phyloP scores from a whole-genome alignment of 2,329 filamentous ascomycete genomes.

The Diaporthe sp. region DNA sequence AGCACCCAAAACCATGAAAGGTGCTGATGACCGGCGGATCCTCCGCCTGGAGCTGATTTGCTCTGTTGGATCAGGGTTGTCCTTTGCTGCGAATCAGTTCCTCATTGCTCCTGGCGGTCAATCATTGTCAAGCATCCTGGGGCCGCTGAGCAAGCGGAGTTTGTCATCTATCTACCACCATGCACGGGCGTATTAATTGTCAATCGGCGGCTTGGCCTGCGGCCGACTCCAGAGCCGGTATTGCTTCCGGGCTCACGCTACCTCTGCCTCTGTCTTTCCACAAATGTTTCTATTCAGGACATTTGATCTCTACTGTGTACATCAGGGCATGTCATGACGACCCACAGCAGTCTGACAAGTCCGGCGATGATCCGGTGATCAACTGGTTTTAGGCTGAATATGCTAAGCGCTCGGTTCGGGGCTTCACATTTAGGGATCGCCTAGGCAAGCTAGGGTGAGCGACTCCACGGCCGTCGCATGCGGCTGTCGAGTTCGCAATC shows the following conservation, averaged over 20 bases:
- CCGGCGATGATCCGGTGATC: neutral
- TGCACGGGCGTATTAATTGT: neutral
- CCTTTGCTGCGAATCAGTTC: neutral
- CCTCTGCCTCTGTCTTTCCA: neutral
- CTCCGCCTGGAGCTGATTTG: neutral
- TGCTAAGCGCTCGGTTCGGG: neutral
- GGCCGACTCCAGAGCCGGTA: conserved; percentile 2
- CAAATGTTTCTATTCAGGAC: neutral
- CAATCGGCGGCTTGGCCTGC: neutral
- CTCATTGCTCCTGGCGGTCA: neutral
- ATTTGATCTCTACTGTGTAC: neutral
- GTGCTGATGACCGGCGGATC: neutral
- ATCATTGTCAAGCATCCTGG: neutral
- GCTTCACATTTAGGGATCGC: neutral
- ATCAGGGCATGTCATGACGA: conserved; percentile 9
- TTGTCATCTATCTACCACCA: neutral
- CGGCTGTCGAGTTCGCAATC: neutral
- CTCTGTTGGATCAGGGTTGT: neutral
- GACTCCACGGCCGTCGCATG: neutral
- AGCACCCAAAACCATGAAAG: conserved; percentile 21
- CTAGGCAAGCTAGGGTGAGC: neutral
- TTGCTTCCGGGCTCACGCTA: neutral
- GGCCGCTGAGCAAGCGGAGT: neutral
- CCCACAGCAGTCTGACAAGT: neutral
- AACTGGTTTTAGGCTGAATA: neutral